Percentiles rank a stretch among this genome's conserved stretches.
Evolutionary conservation across 2,329 filamentous ascomycete species (phyloP).

Genomic region (Phaeosphaeria sp.): DNA sequence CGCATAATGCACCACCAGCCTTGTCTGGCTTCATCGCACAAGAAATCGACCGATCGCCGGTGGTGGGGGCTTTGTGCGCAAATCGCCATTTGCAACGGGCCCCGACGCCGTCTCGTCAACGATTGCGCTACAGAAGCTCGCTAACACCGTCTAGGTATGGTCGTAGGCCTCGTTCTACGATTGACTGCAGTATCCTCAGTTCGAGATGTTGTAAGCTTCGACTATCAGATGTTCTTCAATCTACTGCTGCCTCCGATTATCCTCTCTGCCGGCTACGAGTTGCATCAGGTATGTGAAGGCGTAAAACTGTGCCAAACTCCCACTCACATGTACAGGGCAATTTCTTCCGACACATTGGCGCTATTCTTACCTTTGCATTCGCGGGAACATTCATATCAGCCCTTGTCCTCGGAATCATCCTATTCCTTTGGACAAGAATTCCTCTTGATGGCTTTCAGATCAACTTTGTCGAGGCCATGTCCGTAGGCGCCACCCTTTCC

Average conservation of each 20-base stretch:
- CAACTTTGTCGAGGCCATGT: constrained; percentile 93
- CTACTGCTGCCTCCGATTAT: constrained; percentile 98
- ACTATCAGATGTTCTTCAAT: constrained; percentile 99
- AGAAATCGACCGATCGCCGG: constrained; percentile 10
- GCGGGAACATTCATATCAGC: constrained; percentile 97
- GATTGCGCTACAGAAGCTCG: constrained; percentile 22
- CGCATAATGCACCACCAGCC: constrained; percentile 14
- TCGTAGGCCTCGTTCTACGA: constrained; percentile 86
- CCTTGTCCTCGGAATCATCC: constrained; percentile 86
- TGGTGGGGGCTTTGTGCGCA: constrained; percentile 19
- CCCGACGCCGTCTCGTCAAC: constrained; percentile 16
- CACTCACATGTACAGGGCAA: constrained; percentile 66
- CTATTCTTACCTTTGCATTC: constrained; percentile 96
- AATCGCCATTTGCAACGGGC: constrained; percentile 10
- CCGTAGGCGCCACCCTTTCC: constrained; percentile 92
- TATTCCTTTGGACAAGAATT: constrained; percentile 88
- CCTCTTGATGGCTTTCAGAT: constrained; percentile 85
- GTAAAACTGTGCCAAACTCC: not conserved
- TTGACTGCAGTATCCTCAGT: constrained; percentile 82
- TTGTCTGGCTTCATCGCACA: constrained; percentile 5
- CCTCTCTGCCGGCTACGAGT: constrained; percentile 92
- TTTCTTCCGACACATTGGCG: constrained; percentile 98
- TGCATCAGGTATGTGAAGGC: constrained; percentile 72
- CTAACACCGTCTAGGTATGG: constrained; percentile 73
- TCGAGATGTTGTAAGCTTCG: constrained; percentile 90